These are phyloP conservation scores for Dothideomycetes sp. DNA, from an alignment of 2,329 filamentous ascomycete species.

Conservation along the genomic window DNA sequence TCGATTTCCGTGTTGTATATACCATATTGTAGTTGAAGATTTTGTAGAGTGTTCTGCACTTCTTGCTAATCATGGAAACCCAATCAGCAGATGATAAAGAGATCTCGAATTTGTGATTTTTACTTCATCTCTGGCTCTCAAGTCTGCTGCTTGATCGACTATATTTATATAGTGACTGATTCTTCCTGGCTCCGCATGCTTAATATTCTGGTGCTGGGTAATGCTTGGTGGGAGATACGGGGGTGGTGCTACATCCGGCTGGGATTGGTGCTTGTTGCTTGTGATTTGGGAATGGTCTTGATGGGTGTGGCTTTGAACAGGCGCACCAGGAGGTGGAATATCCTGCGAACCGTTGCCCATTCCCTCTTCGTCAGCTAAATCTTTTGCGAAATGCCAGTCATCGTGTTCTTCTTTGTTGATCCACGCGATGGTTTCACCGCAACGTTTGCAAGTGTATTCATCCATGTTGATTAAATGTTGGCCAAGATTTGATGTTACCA, in stretches of 20 bases:
- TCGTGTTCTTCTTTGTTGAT: constrained; percentile 59
- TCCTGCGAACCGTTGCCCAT: neutral
- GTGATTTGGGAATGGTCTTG: neutral
- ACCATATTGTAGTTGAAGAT: constrained; percentile 29
- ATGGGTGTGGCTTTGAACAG: neutral
- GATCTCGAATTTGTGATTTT: neutral
- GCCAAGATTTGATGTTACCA: too few relatives aligned
- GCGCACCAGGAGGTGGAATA: neutral
- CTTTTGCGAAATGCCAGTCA: constrained; percentile 86
- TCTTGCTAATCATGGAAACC: constrained; percentile 31
- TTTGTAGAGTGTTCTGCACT: constrained; percentile 36
- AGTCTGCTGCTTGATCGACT: constrained; percentile 30
- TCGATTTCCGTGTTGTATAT: constrained; percentile 42
- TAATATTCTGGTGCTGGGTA: constrained; percentile 4
- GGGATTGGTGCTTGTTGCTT: too few relatives aligned
- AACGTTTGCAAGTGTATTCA: constrained; percentile 1
- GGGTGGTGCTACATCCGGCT: constrained; percentile 7
- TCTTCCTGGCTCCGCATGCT: neutral
- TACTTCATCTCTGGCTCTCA: constrained; percentile 34
- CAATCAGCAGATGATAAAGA: neutral
- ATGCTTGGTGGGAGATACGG: constrained; percentile 15
- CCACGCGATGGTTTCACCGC: neutral
- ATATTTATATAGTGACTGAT: constrained; percentile 28
- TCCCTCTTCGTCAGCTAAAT: constrained; percentile 57
- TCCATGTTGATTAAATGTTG: neutral